These are phyloP conservation scores for Pseudozyma tsukubaensis DNA, from an alignment of 1,284 basidiomycete species.

Conservation along the genomic window DNA sequence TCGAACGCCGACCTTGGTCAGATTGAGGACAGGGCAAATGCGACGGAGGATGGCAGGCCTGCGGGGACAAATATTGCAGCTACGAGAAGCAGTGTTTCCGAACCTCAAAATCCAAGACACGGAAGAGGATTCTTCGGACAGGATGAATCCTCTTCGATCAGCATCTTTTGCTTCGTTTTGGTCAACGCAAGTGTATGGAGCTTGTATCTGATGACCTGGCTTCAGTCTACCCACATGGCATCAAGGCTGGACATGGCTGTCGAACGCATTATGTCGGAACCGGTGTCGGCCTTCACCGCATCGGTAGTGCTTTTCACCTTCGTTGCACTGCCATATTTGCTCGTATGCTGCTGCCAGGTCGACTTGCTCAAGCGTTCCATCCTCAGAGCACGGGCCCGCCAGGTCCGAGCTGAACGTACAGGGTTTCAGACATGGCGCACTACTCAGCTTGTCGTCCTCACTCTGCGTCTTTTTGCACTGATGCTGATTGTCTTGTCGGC, in stretches of 20 bases:
- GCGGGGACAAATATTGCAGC: too few relatives aligned
- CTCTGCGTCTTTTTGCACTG: not conserved
- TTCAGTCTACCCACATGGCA: not conserved
- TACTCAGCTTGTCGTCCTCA: constrained; percentile 10
- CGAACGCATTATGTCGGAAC: not conserved
- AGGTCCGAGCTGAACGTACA: constrained; percentile 15
- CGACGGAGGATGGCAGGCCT: not conserved
- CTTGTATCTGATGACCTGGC: not conserved
- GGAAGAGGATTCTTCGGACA: not conserved
- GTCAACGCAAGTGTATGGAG: constrained; percentile 15
- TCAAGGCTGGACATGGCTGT: not conserved
- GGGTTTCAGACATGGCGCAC: constrained; percentile 15
- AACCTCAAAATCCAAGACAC: not conserved
- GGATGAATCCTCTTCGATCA: constrained; percentile 7
- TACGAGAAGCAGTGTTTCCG: not conserved
- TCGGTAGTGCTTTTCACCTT: not conserved
- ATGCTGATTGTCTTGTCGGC: not conserved
- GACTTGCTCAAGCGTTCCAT: constrained; percentile 25
- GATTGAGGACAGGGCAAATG: not conserved
- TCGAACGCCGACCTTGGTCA: not conserved
- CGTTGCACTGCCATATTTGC: constrained; percentile 7
- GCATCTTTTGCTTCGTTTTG: constrained; percentile 7
- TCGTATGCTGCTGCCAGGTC: constrained; percentile 1
- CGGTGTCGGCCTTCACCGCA: constrained; percentile 7
- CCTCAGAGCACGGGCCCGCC: constrained; percentile 17